Conservation (phyloP, 768 basidiomycete species). For the Russula brevipes region DNA sequence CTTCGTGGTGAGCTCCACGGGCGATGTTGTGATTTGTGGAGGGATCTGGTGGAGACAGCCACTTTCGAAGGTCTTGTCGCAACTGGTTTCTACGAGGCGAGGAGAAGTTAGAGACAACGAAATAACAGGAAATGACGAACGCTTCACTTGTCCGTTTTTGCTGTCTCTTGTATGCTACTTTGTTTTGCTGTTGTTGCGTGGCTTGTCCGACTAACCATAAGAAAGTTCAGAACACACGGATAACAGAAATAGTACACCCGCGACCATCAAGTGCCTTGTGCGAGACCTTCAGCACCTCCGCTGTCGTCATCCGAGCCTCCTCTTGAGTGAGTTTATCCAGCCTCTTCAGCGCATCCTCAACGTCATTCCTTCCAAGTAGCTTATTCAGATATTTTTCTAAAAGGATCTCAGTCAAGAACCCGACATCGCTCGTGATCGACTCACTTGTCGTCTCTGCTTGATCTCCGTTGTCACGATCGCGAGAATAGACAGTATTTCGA, state of each 20-base stretch:
- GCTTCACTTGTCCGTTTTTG: too few relatives aligned
- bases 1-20: background rate
- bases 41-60: background rate
- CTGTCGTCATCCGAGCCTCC: background rate
- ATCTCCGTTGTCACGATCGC: background rate
- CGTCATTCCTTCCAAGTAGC: background rate
- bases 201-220: too few relatives aligned
- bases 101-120: too few relatives aligned
- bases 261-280: background rate
- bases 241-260: too few relatives aligned
- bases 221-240: too few relatives aligned
- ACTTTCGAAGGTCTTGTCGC: background rate
- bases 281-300: background rate
- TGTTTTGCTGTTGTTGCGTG: background rate
- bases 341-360: background rate
- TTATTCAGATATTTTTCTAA: background rate
- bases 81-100: too few relatives aligned
- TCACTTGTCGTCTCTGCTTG: background rate
- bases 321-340: background rate
- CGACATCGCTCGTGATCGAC: background rate
- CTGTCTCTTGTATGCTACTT: too few relatives aligned
- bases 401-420: background rate
- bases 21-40: background rate
- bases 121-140: too few relatives aligned
- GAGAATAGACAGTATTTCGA: background rate